Evolutionary conservation across 2,329 filamentous ascomycete genomes (phyloP).

Genomic region (Microsporum canis): DNA sequence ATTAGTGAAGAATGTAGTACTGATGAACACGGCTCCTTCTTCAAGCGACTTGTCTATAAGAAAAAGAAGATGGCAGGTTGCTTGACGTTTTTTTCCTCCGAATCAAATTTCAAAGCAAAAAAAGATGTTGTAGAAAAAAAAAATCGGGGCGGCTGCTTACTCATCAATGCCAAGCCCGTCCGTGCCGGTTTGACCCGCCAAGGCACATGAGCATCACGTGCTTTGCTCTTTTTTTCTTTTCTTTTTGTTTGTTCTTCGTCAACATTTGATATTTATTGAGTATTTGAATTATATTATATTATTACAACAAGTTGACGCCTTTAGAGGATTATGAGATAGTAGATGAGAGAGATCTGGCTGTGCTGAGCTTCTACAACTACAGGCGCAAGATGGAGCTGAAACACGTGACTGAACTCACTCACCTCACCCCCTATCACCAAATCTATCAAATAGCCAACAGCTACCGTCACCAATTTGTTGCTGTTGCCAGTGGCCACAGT

Average conservation of each 20-base stretch:
- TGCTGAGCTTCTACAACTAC: neutral
- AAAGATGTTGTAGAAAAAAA: neutral
- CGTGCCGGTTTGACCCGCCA: slow-evolving; percentile 2
- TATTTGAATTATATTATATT: neutral
- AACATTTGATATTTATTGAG: neutral
- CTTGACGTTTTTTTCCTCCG: neutral
- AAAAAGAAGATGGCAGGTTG: neutral
- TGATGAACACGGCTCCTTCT: neutral
- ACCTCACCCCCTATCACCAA: neutral
- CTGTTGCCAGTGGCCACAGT: neutral
- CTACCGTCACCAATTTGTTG: neutral
- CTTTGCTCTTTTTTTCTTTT: neutral
- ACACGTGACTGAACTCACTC: neutral
- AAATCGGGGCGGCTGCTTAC: neutral
- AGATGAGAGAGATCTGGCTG: neutral
- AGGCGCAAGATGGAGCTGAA: neutral
- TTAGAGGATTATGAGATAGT: neutral
- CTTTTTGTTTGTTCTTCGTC: neutral
- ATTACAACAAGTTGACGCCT: too few relatives aligned
- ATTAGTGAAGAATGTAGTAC: neutral
- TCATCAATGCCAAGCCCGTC: neutral
- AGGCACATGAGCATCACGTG: slow-evolving; percentile 1
- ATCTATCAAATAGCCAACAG: neutral
- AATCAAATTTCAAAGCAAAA: neutral
- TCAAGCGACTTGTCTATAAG: neutral